Conservation (phyloP, 805 yeast genomes). For the Pichia gijzeniarum region DNA sequence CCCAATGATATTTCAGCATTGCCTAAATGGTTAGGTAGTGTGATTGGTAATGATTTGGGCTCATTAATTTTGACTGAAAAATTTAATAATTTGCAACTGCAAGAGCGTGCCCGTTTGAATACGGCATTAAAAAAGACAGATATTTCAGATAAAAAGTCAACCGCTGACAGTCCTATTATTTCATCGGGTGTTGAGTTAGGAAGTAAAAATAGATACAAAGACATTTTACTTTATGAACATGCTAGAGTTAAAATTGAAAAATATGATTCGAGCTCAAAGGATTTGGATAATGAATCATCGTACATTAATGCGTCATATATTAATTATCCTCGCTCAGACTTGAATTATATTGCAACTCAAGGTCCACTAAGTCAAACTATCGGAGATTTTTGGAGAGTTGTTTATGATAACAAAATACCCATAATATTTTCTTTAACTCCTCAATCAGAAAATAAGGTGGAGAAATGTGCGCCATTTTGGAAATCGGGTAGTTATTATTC, state of each 20-base stretch:
- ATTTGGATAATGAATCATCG: conserved; percentile 34
- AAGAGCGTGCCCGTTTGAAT: conserved; percentile 63
- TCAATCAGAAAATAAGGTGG: conserved; percentile 67
- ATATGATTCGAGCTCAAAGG: conserved; percentile 14
- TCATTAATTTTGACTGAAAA: conserved; percentile 39
- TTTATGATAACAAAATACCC: conserved; percentile 55
- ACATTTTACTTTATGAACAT: conserved; percentile 82
- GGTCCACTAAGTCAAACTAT: conserved; percentile 77
- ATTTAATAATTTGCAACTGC: conserved; percentile 60
- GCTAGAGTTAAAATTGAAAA: conserved; percentile 58
- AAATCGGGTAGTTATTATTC: conserved; percentile 44
- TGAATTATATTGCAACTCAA: conserved; percentile 75
- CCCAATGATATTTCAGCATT: conserved; percentile 25
- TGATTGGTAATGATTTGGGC: conserved; percentile 32
- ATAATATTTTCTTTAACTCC: conserved; percentile 71
- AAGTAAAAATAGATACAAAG: conserved; percentile 77
- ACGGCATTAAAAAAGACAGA: conserved; percentile 31
- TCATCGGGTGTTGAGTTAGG: conserved; percentile 79
- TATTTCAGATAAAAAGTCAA: conserved; percentile 6
- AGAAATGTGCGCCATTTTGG: conserved; percentile 86
- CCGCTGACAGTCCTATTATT: conserved; percentile 26
- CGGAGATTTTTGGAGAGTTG: conserved; percentile 80
- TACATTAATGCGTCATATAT: conserved; percentile 88
- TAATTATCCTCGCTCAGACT: conserved; percentile 31
- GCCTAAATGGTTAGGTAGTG: conserved; percentile 49